These are phyloP conservation scores for Fragaria ananassa DNA, from an alignment of 306 rosid species.

Conservation along the genomic window DNA sequence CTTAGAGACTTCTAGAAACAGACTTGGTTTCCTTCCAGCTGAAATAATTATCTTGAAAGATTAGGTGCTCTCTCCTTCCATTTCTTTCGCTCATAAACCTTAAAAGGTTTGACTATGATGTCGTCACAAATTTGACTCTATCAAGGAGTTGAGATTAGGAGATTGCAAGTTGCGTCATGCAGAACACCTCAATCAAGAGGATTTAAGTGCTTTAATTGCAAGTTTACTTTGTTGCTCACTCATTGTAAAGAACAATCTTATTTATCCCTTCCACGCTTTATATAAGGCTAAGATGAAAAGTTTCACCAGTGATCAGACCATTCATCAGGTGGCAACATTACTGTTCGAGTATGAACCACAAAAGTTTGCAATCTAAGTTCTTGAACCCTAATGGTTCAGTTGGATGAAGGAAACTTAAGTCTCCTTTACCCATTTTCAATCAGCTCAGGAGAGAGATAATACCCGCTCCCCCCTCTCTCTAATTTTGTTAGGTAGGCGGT, in stretches of 20 bases:
- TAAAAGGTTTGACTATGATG: no score
- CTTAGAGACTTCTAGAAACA: no score
- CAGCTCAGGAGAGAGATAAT: not conserved
- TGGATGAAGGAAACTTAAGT: not conserved
- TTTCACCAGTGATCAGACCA: not conserved
- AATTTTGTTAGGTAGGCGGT: not conserved
- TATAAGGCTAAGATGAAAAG: not conserved
- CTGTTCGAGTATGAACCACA: no score
- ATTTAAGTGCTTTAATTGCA: not conserved
- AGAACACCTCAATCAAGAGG: not conserved
- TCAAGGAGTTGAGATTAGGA: not conserved
- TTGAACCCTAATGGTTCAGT: not conserved
- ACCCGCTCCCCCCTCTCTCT: no score
- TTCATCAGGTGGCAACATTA: not conserved
- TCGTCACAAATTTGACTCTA: not conserved
- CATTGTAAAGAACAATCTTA: not conserved
- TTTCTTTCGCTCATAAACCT: no score
- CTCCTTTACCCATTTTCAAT: not conserved
- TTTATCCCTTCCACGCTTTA: not conserved
- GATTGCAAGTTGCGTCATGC: not conserved
- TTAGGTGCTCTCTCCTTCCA: no score
- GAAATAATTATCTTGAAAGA: no score
- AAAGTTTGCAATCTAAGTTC: not conserved
- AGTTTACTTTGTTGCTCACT: not conserved
- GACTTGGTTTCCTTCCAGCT: no score